phyloP scores from a whole-genome alignment of 208 protist genomes.

The Acanthamoeba divionensis region DNA sequence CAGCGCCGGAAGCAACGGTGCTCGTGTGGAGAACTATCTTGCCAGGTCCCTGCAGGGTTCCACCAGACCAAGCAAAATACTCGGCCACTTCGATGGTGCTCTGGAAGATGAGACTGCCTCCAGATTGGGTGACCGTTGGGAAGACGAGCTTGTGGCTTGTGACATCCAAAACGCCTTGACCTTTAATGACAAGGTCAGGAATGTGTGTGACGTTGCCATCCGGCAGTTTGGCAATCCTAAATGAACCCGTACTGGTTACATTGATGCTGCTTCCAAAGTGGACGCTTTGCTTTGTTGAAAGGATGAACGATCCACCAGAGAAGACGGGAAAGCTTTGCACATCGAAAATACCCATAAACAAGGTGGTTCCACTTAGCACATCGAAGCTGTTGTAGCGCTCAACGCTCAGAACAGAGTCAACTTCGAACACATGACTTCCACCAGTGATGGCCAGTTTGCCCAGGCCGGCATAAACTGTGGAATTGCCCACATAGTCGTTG shows the following conservation, averaged over 20 bases:
- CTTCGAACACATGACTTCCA: not conserved
- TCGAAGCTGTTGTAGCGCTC: not conserved
- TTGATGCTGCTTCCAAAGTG: too few species aligned
- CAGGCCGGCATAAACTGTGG: not conserved
- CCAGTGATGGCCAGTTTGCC: not conserved
- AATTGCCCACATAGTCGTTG: not conserved
- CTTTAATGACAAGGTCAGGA: too few species aligned
- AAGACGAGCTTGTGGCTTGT: not conserved
- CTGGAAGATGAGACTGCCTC: not conserved
- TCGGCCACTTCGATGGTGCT: conserved; percentile 1
- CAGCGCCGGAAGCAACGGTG: not conserved
- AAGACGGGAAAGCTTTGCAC: not conserved
- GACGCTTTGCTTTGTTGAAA: not conserved
- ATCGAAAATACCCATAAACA: not conserved
- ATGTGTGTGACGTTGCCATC: too few species aligned
- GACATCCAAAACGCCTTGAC: too few species aligned
- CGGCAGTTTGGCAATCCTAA: too few species aligned
- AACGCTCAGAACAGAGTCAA: not conserved
- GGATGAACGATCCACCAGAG: not conserved
- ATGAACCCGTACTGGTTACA: too few species aligned
- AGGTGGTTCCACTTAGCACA: not conserved
- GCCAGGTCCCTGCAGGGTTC: not conserved
- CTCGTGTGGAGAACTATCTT: not conserved
- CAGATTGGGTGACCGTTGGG: not conserved
- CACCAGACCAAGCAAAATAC: not conserved